Base-by-base conservation (phyloP, 192 early-diverging fungal genomes). In the Gonapodya sp. region DNA sequence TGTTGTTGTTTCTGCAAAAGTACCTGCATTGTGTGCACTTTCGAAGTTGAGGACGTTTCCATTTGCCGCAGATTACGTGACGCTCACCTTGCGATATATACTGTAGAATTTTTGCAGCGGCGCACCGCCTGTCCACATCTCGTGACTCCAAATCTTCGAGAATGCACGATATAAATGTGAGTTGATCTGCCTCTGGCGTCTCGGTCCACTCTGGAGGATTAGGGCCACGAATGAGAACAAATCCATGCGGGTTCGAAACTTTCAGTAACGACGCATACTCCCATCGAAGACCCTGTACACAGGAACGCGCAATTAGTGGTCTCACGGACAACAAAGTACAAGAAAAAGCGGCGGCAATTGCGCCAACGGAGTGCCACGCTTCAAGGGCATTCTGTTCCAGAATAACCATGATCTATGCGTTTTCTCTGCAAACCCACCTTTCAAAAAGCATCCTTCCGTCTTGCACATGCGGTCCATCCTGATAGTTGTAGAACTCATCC, bases 41-140 rank as follows among this genome's bases (percentile, higher is more conserved):
- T 80, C 34, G 18, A 30, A 81, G 18, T 79, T 73, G 73, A 34
- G 30, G 16, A 75, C 31, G 31, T 78, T 64, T 34, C 82, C 0
- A 31, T 85, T n/a, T n/a, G n/a, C n/a, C n/a, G n/a, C n/a, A n/a
- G n/a, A n/a, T n/a, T n/a, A n/a, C n/a, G 8, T 64, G 8, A 64
- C 24, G 24, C 24, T 24, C 8, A 93, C 92, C 93, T 86, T 93
- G 89, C 0, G 92, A 83, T 81, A 93, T 88, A 75, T 92, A 93
- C 8, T 92, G 83, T 35, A 94, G 77, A 75, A 86, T 86, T 72
- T 87, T 87, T 0, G 88, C 88, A 2, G 92, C 86, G 1, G 79
- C 84, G 18, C 89, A 83, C 35, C 93, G 84, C 72, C 83, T 83
- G 1, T 83, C 79, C 30, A 88, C 81, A 75, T 85, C 85, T 1